Evolutionary conservation across 768 basidiomycete genomes (phyloP).

Genomic region (Melanogaster broomeanus): DNA sequence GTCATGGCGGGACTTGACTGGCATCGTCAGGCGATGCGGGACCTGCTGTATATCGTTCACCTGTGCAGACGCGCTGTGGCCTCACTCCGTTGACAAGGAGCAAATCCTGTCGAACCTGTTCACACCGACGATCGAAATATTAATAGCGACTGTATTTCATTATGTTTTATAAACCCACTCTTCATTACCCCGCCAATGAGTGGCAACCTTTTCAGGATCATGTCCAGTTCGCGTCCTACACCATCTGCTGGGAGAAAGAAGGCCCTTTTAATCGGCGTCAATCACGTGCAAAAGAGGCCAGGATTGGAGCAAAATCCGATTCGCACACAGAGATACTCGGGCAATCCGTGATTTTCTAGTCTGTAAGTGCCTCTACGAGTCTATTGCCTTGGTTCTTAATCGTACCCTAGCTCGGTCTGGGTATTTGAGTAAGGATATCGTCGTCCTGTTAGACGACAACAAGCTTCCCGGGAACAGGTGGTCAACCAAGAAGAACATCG

Average conservation of each 20-base stretch:
- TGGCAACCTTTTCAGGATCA: neutral
- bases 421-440: slow-evolving; percentile 2
- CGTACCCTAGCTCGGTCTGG: neutral
- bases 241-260: neutral
- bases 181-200: no score
- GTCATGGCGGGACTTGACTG: no score
- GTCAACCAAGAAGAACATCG: slow-evolving; percentile 2
- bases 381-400: neutral
- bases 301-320: neutral
- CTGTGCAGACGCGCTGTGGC: no score
- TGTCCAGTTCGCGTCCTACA: neutral
- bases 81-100: no score
- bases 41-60: no score
- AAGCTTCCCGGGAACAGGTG: neutral
- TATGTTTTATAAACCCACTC: no score
- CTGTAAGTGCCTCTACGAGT: neutral
- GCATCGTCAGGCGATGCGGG: no score
- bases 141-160: no score
- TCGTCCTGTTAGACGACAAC: slow-evolving; percentile 1
- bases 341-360: slow-evolving; percentile 1
- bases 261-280: slow-evolving; percentile 4
- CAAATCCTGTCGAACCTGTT: no score
- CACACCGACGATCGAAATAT: no score
- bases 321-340: slow-evolving; percentile 1
- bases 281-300: neutral